These are phyloP conservation scores for Fusarium domesticum DNA, from an alignment of 2,329 filamentous ascomycete species.

Conservation along the genomic window DNA sequence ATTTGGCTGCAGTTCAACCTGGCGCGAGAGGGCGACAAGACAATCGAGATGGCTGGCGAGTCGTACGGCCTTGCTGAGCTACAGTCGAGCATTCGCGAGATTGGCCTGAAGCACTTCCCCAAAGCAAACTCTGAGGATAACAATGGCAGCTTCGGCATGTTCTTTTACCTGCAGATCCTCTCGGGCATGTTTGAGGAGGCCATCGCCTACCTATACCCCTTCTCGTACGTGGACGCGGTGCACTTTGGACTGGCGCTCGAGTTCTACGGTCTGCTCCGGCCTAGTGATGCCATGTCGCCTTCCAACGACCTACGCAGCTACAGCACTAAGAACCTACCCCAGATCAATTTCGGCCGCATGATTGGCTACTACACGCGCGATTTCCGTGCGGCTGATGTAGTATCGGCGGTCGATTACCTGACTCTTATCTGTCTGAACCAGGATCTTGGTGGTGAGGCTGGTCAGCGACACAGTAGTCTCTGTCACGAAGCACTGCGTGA, in stretches of 20 bases:
- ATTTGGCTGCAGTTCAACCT: slow-evolving; percentile 71
- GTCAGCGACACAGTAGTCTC: slow-evolving; percentile 72
- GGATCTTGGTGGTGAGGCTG: slow-evolving; percentile 71
- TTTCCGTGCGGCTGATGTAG: slow-evolving; percentile 86
- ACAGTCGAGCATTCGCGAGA: slow-evolving; percentile 77
- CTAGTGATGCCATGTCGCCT: slow-evolving; percentile 73
- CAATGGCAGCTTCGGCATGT: slow-evolving; percentile 79
- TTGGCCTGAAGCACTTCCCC: slow-evolving; percentile 86
- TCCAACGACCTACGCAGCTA: slow-evolving; percentile 67
- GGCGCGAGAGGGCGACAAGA: slow-evolving; percentile 61
- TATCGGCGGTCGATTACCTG: slow-evolving; percentile 90
- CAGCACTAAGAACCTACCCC: slow-evolving; percentile 67
- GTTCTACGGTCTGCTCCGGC: slow-evolving; percentile 85
- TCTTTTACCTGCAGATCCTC: slow-evolving; percentile 88
- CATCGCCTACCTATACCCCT: slow-evolving; percentile 83
- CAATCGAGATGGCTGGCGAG: slow-evolving; percentile 63
- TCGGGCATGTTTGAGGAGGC: slow-evolving; percentile 94
- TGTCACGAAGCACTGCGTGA: slow-evolving; percentile 93
- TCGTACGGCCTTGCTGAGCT: slow-evolving; percentile 65
- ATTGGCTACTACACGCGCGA: slow-evolving; percentile 93
- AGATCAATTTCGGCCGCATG: slow-evolving; percentile 93
- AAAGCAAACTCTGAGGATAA: slow-evolving; percentile 73
- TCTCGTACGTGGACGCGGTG: slow-evolving; percentile 88
- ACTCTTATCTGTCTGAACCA: slow-evolving; percentile 87
- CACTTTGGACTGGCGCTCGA: slow-evolving; percentile 89